Evolutionary conservation across 1,139 yeast genomes (phyloP).

Genomic region (Diutina sp.): DNA sequence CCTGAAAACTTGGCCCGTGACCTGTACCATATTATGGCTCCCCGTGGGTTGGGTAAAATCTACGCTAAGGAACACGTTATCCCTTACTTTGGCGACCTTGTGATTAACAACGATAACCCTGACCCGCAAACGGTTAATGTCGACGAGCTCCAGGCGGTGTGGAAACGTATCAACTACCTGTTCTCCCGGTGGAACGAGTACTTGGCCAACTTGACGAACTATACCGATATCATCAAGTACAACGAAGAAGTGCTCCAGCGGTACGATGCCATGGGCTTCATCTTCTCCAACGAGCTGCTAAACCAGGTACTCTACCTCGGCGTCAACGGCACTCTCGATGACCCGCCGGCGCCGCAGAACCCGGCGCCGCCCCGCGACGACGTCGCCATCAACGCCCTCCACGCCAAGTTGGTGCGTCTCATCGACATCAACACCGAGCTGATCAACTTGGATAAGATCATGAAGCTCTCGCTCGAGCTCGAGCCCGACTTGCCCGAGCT

Average conservation of each 20-base stretch:
- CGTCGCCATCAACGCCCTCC: background rate
- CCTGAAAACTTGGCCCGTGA: slow-evolving; percentile 15
- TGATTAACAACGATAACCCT: slow-evolving; percentile 17
- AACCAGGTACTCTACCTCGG: slow-evolving; percentile 34
- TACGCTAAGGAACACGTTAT: slow-evolving; percentile 72
- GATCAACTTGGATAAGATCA: slow-evolving; percentile 22
- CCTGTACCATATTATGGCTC: slow-evolving; percentile 69
- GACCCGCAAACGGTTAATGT: slow-evolving; percentile 14
- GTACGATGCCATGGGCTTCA: slow-evolving; percentile 33
- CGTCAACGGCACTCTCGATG: slow-evolving; percentile 9
- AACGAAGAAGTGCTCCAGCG: slow-evolving; percentile 31
- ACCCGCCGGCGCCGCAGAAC: background rate
- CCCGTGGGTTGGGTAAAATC: slow-evolving; percentile 73
- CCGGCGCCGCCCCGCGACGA: background rate
- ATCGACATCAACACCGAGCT: slow-evolving; percentile 30
- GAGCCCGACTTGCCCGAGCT: slow-evolving; percentile 32
- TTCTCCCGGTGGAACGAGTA: slow-evolving; percentile 76
- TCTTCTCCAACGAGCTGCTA: slow-evolving; percentile 32
- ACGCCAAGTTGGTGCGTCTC: slow-evolving; percentile 16
- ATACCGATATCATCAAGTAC: slow-evolving; percentile 25
- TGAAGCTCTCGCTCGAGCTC: slow-evolving; percentile 24
- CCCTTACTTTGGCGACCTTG: slow-evolving; percentile 83
- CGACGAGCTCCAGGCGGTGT: slow-evolving; percentile 50
- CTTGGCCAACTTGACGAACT: slow-evolving; percentile 26
- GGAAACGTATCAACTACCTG: slow-evolving; percentile 60